Evolutionary conservation across 805 yeast genomes (phyloP), one percentile per base, ranked within the genome.

Genomic region (Suhomyces emberorum): DNA sequence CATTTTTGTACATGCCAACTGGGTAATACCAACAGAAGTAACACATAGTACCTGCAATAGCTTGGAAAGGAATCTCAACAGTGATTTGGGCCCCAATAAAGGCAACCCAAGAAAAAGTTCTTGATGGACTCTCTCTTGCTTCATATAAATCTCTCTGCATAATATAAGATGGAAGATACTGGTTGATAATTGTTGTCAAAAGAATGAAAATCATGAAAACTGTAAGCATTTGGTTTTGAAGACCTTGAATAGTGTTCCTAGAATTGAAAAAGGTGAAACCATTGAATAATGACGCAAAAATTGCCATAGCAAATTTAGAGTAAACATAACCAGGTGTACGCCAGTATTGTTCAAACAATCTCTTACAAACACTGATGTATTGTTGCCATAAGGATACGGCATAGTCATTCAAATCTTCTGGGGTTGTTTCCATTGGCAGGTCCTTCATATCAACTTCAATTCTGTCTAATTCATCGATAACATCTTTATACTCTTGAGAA

Each of bases 51-150:
- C 84, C 88, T 37, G 72, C 63, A 7, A 76, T 34, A 15, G 76
- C 41, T 46, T 79, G 76, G 78, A 79, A 81, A 26, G 88, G 88
- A 27, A 79, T 57, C 50, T 83, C 89, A 28, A 75, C 80, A 17
- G 79, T 57, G 22, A 81, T 66, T 52, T 81, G 86, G 7, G 86
- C 76, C n/a, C 69, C 31, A 39, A 82, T 66, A 44, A 82, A 82
- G 0, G 81, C 74, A 33, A 58, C 42, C 88, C 89, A 82, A 3
- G 79, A 65, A 49, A 80, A 82, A 0, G 87, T 77, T 56, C 77
- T 79, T 1, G 87, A 76, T n/a, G 86, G 85, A 39, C 84, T 69
- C 52, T 82, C 88, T 55, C 88, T 74, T 20, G 76, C 83, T 54
- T 82, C 88, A 50, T 80, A 82, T 28, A 81, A 57, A 45, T 75